phyloP scores from a whole-genome alignment of 768 basidiomycete genomes.

The Amyloporia xantha region DNA sequence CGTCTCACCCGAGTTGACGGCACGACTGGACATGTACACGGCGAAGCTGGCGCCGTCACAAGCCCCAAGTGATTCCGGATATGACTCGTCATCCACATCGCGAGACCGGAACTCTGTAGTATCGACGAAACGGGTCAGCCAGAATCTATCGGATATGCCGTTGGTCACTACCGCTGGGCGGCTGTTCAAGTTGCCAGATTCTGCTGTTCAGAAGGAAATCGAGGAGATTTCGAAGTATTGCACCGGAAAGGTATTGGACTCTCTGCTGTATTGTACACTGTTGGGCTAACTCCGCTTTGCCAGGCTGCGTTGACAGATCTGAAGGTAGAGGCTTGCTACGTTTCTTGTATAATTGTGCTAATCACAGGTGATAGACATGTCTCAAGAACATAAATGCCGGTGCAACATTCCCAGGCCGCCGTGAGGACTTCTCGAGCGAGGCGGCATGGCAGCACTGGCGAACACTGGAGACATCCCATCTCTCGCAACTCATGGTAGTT shows the following conservation, averaged over 20 bases:
- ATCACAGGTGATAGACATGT: constrained; percentile 81
- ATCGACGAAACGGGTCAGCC: constrained; percentile 27
- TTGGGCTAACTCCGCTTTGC: constrained; percentile 1
- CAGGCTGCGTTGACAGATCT: constrained; percentile 83
- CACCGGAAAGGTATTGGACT: constrained; percentile 59
- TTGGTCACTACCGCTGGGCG: constrained; percentile 62
- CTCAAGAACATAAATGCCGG: constrained; percentile 88
- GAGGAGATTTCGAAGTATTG: constrained; percentile 57
- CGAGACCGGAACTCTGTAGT: constrained; percentile 48
- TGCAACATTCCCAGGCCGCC: constrained; percentile 72
- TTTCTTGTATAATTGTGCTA: too few relatives aligned
- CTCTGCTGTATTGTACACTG: too few relatives aligned
- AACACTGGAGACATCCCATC: constrained; percentile 69
- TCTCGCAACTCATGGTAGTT: constrained; percentile 83
- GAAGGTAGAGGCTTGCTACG: too few relatives aligned
- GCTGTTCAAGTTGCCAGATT: constrained; percentile 69
- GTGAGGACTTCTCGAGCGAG: constrained; percentile 81
- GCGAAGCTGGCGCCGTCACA: constrained; percentile 65
- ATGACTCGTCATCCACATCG: constrained; percentile 55
- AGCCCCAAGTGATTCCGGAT: constrained; percentile 55
- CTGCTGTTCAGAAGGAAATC: constrained; percentile 66
- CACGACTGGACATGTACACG: constrained; percentile 79
- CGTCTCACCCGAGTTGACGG: constrained; percentile 75
- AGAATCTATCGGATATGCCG: constrained; percentile 67
- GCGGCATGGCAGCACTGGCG: constrained; percentile 83